These are phyloP conservation scores for Alternaria conjuncta DNA, from an alignment of 2,329 filamentous ascomycete genomes.

Conservation along the genomic window DNA sequence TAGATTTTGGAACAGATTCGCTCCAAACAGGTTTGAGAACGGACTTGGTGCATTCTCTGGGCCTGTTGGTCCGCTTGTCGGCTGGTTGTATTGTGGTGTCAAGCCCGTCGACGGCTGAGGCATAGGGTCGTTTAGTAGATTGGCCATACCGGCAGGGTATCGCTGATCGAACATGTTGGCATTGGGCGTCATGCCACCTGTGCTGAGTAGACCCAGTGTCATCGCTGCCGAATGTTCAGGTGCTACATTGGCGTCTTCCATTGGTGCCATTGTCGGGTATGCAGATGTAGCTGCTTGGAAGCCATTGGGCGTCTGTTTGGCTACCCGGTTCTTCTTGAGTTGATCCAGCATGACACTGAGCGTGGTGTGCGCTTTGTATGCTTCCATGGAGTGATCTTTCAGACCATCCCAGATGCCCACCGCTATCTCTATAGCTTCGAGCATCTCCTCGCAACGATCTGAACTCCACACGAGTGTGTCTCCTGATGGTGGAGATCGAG, in stretches of 20 bases:
- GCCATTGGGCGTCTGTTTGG: constrained; percentile 34
- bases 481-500: constrained; percentile 42
- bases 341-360: constrained; percentile 86
- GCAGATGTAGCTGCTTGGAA: constrained; percentile 39
- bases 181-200: constrained; percentile 64
- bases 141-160: constrained; percentile 48
- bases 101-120: constrained; percentile 39
- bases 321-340: constrained; percentile 62
- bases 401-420: constrained; percentile 81
- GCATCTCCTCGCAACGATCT: constrained; percentile 72
- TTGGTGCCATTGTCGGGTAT: constrained; percentile 38
- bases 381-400: constrained; percentile 81
- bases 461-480: constrained; percentile 55
- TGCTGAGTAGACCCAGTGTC: constrained; percentile 72
- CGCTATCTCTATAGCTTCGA: constrained; percentile 73
- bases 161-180: constrained; percentile 51
- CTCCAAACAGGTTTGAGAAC: constrained; percentile 63
- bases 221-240: constrained; percentile 71
- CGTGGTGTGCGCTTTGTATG: constrained; percentile 82
- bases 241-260: constrained; percentile 62
- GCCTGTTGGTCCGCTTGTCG: constrained; percentile 31
- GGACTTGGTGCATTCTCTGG: constrained; percentile 57
- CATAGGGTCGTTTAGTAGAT: constrained; percentile 45
- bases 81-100: constrained; percentile 45
- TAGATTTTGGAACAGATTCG: constrained; percentile 58